Evolutionary conservation across 257 asterid genomes (phyloP).

Genomic region (Solanum piurae): DNA sequence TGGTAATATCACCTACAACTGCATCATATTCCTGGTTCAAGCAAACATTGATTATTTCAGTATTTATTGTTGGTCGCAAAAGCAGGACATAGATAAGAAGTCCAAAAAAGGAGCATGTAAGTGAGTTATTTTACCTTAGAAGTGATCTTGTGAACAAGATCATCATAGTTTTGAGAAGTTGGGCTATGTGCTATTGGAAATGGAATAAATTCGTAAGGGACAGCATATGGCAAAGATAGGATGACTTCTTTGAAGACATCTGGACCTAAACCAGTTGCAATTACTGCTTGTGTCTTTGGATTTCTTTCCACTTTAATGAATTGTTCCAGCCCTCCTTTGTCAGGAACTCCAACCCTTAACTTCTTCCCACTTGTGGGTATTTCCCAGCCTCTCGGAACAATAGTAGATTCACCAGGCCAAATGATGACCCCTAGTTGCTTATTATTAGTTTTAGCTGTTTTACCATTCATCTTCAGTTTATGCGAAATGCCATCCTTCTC

Average conservation of each 20-base stretch:
- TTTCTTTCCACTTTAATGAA: conserved; percentile 19
- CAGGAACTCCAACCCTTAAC: conserved; percentile 30
- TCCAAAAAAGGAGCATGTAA: not conserved
- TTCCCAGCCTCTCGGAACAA: conserved; percentile 32
- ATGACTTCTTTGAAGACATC: conserved; percentile 28
- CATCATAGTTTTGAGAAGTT: conserved; percentile 14
- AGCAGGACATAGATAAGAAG: not conserved
- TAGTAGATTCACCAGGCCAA: conserved; percentile 32
- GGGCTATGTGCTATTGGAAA: not conserved
- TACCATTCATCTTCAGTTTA: not conserved
- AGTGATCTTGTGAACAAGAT: conserved; percentile 10
- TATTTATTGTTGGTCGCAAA: not conserved
- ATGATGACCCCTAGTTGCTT: conserved; percentile 15
- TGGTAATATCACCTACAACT: conserved; percentile 36
- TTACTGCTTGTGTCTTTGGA: conserved; percentile 5
- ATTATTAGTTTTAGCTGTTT: conserved; percentile 1
- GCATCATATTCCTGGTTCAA: conserved; percentile 27
- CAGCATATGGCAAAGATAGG: conserved; percentile 9
- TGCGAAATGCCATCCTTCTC: conserved; percentile 16
- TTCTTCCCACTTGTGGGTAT: conserved; percentile 24
- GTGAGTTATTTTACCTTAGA: conserved; percentile 5
- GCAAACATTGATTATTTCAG: not conserved
- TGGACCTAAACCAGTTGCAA: conserved; percentile 17
- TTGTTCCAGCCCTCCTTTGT: conserved; percentile 10
- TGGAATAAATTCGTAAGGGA: conserved; percentile 15